Base-by-base conservation (phyloP, 352 stramenopile species). In the Saprolegnia parasitica region DNA sequence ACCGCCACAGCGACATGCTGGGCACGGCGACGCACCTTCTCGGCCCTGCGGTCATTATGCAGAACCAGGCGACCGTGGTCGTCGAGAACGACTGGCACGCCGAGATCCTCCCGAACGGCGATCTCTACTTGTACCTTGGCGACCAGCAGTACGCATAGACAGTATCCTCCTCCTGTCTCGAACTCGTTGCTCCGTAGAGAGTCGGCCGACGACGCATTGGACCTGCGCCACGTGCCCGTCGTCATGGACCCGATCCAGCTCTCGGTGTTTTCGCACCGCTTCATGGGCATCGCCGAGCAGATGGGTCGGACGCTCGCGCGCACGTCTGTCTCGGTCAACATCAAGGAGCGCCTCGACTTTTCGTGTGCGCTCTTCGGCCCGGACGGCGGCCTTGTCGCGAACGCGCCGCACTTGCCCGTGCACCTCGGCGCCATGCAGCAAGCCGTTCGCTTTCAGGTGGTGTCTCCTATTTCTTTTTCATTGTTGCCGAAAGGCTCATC, bases 241-340 rank as follows among this genome's bases (percentile, higher is more conserved):
- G 77, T 78, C 1, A 77, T 94, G 29, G 97, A 99, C 74, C 92
- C 96, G 16, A 98, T 99, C 68, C 91, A 99, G 74, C 84, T 99
- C 11, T 98, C 93, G 0, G 88, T 98, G 8, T 99, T 98, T 74
- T 93, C 95, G 16, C 95, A 99, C 76, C 87, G 97, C 39, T 99
- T 99, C 81, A 99, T 99, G 97, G 95, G 96, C 20, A 99, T 99
- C 77, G 97, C 97, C 8, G 97, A 99, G 81, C 97, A 99, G 81
- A 99, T 99, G 97, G 97, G 97, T 16, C 86, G 96, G 60, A 99
- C 97, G 13, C 77, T 99, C 32, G 94, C 98, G 64, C 83, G 96
- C 18, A 99, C 96, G 3, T 97, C 89, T 0, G 93, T 98, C 64
- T 98, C 93, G 29, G 97, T 99, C 57, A 99, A 99, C 74, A 99